Percentiles rank a stretch among this genome's conserved stretches.
These are phyloP conservation scores for Phialophora tarda DNA, from an alignment of 2,329 filamentous ascomycete species.

Conservation along the genomic window DNA sequence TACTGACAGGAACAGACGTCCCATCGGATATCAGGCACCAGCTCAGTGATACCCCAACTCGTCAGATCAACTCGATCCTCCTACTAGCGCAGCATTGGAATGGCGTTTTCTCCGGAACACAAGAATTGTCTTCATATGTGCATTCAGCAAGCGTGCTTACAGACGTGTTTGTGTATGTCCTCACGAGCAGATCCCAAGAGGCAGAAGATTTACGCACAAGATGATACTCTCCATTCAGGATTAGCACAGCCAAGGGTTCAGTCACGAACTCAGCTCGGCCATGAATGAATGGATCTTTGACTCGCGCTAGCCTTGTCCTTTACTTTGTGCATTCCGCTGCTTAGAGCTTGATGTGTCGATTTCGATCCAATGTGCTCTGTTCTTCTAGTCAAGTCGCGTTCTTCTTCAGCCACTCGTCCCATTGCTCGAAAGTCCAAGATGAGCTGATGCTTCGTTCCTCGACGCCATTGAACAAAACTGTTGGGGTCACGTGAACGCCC, in stretches of 20 bases:
- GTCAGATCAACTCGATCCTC: conserved; percentile 16
- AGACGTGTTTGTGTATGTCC: conserved; percentile 32
- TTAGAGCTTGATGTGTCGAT: background rate
- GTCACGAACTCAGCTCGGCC: conserved; percentile 3
- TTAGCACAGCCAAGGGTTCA: conserved; percentile 27
- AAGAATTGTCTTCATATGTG: conserved; percentile 32
- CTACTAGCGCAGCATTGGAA: conserved; percentile 37
- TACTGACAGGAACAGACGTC: conserved; percentile 62
- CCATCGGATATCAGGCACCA: conserved; percentile 82
- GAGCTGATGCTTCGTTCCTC: conserved; percentile 80
- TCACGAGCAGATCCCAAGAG: conserved; percentile 28
- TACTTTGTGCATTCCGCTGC: background rate
- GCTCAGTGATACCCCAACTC: conserved; percentile 43
- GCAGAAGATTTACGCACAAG: conserved; percentile 29
- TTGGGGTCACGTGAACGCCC: conserved; percentile 89
- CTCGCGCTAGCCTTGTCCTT: background rate
- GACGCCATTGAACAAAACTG: conserved; percentile 82
- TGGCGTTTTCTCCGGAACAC: conserved; percentile 33
- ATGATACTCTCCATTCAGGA: conserved; percentile 28
- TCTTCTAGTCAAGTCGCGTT: conserved; percentile 57
- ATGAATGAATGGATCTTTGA: conserved; percentile 7
- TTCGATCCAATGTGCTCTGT: background rate
- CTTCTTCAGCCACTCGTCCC: conserved; percentile 80
- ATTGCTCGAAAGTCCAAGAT: conserved; percentile 78
- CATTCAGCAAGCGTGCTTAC: conserved; percentile 37